These are phyloP conservation scores for Tricholoma hemisulphureum DNA, from an alignment of 768 basidiomycete genomes.

Conservation along the genomic window DNA sequence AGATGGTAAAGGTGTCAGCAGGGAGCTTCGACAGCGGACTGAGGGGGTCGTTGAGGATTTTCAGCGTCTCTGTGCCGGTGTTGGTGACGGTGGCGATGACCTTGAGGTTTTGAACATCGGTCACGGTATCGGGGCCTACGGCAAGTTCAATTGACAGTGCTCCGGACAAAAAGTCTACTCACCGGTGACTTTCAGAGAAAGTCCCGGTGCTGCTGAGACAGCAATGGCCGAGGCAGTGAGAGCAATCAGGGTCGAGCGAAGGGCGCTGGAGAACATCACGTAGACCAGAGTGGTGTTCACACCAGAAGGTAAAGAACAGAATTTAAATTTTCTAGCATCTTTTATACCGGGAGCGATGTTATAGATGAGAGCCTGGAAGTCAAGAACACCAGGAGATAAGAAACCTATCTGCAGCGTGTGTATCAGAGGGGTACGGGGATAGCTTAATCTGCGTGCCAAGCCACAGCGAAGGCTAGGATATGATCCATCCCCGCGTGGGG, in stretches of 20 bases:
- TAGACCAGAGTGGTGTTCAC: neutral
- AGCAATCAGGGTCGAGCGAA: constrained; percentile 34
- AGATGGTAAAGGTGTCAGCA: constrained; percentile 43
- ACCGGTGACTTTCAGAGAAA: constrained; percentile 38
- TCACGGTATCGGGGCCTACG: constrained; percentile 34
- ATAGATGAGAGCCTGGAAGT: too few species aligned
- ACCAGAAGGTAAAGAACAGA: neutral
- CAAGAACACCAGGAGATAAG: too few species aligned
- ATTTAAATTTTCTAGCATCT: neutral
- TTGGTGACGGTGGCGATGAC: constrained; percentile 43
- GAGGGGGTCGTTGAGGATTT: constrained; percentile 45
- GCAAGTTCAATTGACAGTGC: neutral
- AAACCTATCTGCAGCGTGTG: too few species aligned
- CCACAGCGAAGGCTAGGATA: too few species aligned
- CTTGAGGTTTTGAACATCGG: constrained; percentile 37
- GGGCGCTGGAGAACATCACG: constrained; percentile 32
- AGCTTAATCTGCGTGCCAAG: too few species aligned
- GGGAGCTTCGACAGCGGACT: constrained; percentile 39
- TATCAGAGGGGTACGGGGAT: too few species aligned
- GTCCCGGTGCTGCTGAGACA: constrained; percentile 33
- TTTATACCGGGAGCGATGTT: constrained; percentile 7
- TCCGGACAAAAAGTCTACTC: neutral
- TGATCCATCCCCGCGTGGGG: too few species aligned
- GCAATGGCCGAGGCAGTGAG: constrained; percentile 32
- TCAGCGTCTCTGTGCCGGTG: constrained; percentile 45